Evolutionary conservation across 2,329 filamentous ascomycete species (phyloP).

Genomic region (Sporothrix protearum): DNA sequence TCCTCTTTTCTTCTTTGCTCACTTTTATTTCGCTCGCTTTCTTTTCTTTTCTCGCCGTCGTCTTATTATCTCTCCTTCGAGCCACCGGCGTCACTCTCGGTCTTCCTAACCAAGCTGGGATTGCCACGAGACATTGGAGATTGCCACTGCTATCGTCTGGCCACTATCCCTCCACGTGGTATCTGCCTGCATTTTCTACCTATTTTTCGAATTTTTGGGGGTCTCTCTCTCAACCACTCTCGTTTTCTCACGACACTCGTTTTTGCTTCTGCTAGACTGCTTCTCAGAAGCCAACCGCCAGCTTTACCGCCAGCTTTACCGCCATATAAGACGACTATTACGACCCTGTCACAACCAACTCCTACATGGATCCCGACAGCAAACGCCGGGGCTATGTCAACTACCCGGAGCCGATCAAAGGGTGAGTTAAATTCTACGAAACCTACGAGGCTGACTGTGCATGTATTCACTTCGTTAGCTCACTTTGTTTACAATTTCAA

Average conservation of each 20-base stretch:
- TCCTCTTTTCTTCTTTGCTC: background rate
- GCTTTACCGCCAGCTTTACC: too few species aligned
- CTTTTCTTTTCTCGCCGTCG: background rate
- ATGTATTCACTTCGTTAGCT: background rate
- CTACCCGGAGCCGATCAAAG: conserved; percentile 38
- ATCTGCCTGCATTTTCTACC: background rate
- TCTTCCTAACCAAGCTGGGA: background rate
- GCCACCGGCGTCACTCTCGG: background rate
- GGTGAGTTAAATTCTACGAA: conserved; percentile 31
- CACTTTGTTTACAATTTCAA: conserved; percentile 25
- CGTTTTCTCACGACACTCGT: background rate
- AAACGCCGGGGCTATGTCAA: conserved; percentile 35
- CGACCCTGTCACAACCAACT: background rate
- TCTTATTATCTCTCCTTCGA: background rate
- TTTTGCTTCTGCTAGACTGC: background rate
- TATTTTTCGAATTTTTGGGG: background rate
- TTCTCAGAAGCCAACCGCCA: background rate
- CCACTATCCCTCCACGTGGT: background rate
- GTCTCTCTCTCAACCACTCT: background rate
- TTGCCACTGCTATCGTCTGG: background rate
- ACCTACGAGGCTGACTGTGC: too few species aligned
- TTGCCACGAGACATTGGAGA: background rate
- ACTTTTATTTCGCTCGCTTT: background rate
- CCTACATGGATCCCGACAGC: conserved; percentile 26
- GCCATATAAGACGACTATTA: background rate